Evolutionary conservation across 345 rosid species (phyloP), one percentile per base, ranked within the genome.

Genomic region (Linum usitatissimum): DNA sequence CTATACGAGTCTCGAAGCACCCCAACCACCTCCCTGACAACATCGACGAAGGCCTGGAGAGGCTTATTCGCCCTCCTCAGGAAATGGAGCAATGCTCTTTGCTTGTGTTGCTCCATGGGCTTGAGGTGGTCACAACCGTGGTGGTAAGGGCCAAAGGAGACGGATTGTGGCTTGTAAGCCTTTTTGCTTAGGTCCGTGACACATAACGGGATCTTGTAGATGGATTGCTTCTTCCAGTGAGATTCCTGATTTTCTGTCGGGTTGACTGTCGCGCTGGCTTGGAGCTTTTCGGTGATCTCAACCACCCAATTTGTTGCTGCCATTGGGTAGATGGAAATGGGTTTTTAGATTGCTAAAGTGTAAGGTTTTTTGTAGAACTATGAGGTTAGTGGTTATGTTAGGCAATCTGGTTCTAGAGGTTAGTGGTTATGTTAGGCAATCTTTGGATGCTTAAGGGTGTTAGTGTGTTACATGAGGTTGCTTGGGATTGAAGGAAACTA

Each of bases 101-200:
- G 60, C 60, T 77, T 74, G 66, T 82, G 86, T 58, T 75, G 75
- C 61, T 82, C 80, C 79, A 73, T 79, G 3, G 79, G 40, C 70
- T 8, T 48, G 17, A 81, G 72, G 18, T 68, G 77, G 3, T 66
- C 64, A 12, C 65, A 30, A 0, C 64, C 77, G 4, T 74, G 73
- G 62, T 78, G 83, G 70, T 76, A 78, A 18, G 81, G 86, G 3
- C 79, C 82, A 5, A 82, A 69, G 7, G 79, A 81, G 20, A 81
- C 80, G 0, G 58, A 63, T 62, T 68, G 77, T 13, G 81, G 83
- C 28, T 15, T 72, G 63, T 79, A 77, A 42, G 80, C 81, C 57
- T 54, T 40, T 56, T 36, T 71, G 68, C 74, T 80, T 13, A 72
- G 64, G 40, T 72, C 75, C 0, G 62, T 60, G 67, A 78, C 70